These are phyloP conservation scores for Serendipita indica DNA, from an alignment of 768 basidiomycete genomes.

Conservation along the genomic window DNA sequence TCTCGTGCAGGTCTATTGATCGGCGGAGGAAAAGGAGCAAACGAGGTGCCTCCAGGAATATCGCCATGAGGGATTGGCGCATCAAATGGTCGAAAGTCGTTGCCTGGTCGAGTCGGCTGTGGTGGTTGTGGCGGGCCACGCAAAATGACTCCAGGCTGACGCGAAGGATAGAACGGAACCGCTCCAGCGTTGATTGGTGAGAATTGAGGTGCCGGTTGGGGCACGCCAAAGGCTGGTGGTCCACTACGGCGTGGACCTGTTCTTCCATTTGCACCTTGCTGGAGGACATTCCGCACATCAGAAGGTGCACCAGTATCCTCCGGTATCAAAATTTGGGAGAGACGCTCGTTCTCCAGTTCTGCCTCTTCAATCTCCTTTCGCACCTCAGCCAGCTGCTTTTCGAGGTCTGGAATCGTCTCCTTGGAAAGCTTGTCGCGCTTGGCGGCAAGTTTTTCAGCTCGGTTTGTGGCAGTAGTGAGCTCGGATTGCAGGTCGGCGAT, in stretches of 20 bases:
- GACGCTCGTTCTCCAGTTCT: conserved; percentile 15
- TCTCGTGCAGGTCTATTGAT: neutral
- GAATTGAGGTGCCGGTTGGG: conserved; percentile 11
- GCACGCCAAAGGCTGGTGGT: conserved; percentile 22
- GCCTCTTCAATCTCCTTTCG: conserved; percentile 43
- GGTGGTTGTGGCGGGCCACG: neutral
- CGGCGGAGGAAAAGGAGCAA: neutral
- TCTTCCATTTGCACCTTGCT: conserved; percentile 8
- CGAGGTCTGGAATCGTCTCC: conserved; percentile 45
- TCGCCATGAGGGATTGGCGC: neutral
- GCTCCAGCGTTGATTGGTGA: neutral
- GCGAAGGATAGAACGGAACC: neutral
- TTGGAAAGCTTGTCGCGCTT: conserved; percentile 55
- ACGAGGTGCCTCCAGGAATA: neutral
- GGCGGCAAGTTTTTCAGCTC: conserved; percentile 49
- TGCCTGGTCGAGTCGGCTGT: neutral
- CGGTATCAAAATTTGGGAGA: neutral
- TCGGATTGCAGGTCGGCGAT: conserved; percentile 45
- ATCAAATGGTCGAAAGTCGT: neutral
- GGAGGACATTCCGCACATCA: neutral
- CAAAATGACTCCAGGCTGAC: neutral
- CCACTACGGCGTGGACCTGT: conserved; percentile 20
- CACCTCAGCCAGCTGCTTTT: conserved; percentile 46
- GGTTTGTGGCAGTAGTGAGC: conserved; percentile 37
- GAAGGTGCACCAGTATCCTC: neutral